Evolutionary conservation across 139 green algal genomes (phyloP), one percentile per base, ranked within the genome.

Genomic region (Protoeuglena noctilucae): DNA sequence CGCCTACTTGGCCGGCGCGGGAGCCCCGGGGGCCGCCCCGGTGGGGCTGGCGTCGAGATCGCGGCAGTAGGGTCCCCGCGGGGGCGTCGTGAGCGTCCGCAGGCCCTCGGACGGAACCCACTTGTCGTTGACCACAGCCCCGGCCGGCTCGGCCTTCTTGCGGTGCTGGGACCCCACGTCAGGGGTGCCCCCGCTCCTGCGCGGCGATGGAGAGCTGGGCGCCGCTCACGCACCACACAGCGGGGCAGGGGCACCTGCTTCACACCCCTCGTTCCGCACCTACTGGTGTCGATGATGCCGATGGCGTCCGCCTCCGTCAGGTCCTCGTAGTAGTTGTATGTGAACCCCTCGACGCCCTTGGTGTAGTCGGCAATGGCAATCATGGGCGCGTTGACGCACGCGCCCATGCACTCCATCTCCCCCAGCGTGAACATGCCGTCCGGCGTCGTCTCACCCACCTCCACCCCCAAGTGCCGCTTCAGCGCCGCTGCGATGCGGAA

Each of bases 391-490:
- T 97, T 98, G 6, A 98, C 91, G 71, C 91, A 98, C 9, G 73
- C 81, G 17, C 91, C 91, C 91, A 98, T 98, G 81, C 91, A 98
- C 77, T 98, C 91, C 91, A 98, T 98, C 78, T 98, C 91, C 3
- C 84, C 78, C 40, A 98, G 66, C 6, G 91, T 96, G 71, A 98
- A 98, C 68, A 88, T 69, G 25, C 91, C 91, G 58, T 96, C 86
- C 63, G 61, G 17, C 0, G 82, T 89, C 19, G 80, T 80, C 64
- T 89, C 64, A 49, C 75, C 68, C 51, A 79, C 76, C 28, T 74
- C 67, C 1, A 89, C 48, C 7, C 81, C 81, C 34, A 92, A 58
- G 48, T 87, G 76, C 43, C 23, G 43, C 43, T n/a, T 6, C 43
- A 4, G n/a, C n/a, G n/a, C n/a, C n/a, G n/a, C n/a, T n/a, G n/a